These are phyloP conservation scores for Juglanconis sp. DNA, from an alignment of 2,329 filamentous ascomycete genomes.

Conservation along the genomic window DNA sequence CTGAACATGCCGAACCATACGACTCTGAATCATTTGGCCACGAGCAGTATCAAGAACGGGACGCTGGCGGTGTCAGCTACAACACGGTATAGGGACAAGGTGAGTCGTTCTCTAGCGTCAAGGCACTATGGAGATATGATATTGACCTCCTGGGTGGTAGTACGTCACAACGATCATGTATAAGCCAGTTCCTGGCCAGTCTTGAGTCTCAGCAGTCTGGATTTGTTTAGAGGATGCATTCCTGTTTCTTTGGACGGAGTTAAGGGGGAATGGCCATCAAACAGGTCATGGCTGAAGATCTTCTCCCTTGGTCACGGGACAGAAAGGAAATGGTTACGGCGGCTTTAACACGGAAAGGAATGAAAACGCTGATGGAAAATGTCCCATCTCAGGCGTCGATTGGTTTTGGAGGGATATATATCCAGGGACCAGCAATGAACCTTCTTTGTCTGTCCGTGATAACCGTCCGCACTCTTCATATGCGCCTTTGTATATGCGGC, in stretches of 20 bases:
- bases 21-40: constrained; percentile 91
- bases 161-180: constrained; percentile 98
- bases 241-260: constrained; percentile 12
- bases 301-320: not conserved
- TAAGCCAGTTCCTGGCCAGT: constrained; percentile 57
- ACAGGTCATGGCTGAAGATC: constrained; percentile 1
- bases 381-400: not conserved
- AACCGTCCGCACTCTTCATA: not conserved
- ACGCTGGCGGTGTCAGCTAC: constrained; percentile 93
- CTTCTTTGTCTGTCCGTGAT: not conserved
- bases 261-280: constrained; percentile 1
- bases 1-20: constrained; percentile 97
- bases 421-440: constrained; percentile 8
- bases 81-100: constrained; percentile 96
- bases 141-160: constrained; percentile 43
- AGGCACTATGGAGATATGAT: not conserved
- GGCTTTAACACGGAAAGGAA: constrained; percentile 11
- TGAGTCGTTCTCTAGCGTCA: constrained; percentile 33
- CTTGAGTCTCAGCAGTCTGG: not conserved
- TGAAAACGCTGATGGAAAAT: not conserved
- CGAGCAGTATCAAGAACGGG: constrained; percentile 96
- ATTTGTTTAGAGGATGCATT: not conserved
- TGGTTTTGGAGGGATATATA: constrained; percentile 18
- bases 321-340: not conserved
- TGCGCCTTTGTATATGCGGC: not conserved